Evolutionary conservation across 2,329 filamentous ascomycete species (phyloP), one percentile per base, ranked within the genome.

Genomic region (Trichoderma sp.): DNA sequence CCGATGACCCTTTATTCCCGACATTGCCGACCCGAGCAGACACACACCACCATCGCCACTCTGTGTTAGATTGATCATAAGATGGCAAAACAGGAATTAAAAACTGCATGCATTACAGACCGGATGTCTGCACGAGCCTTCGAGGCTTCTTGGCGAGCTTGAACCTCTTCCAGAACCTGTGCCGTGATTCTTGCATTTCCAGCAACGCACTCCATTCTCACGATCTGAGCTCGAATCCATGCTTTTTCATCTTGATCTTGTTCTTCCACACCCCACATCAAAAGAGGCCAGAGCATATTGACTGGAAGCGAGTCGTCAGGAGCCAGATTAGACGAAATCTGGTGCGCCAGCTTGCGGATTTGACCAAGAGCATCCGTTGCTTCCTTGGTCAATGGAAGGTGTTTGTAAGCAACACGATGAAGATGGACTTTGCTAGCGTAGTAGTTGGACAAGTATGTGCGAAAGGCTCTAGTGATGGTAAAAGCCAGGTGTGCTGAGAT

Each of bases 181-280:
- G 80, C 80, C 17, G 81, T 83, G 71, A 83, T 82, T 48, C 76
- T 73, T 2, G 81, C 79, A 69, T 83, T 82, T 19, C 78, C 78
- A 0, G 80, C 79, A 4, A 83, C 80, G 59, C 78, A 78, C 68
- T 83, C 79, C 80, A 84, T 84, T 13, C 77, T 73, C 56, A 82
- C 75, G 19, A 87, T 85, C 67, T 83, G 80, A 6, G 78, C 74
- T 34, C 80, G 77, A 64, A 88, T 86, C 84, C 85, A 86, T 6
- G 71, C 73, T 56, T 84, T 77, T 71, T 86, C 83, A 5, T 79
- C 77, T 0, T 74, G 48, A 56, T 83, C 81, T n/a, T 84, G 81
- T 69, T 86, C 84, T 72, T 88, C 85, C 9, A 80, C 82, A 0
- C 85, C 85, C 70, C 84, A 79, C 81, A 88, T 85, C 48, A 87